phyloP scores from a whole-genome alignment of 1,284 basidiomycete species.

The Ceratobasidium sp. region DNA sequence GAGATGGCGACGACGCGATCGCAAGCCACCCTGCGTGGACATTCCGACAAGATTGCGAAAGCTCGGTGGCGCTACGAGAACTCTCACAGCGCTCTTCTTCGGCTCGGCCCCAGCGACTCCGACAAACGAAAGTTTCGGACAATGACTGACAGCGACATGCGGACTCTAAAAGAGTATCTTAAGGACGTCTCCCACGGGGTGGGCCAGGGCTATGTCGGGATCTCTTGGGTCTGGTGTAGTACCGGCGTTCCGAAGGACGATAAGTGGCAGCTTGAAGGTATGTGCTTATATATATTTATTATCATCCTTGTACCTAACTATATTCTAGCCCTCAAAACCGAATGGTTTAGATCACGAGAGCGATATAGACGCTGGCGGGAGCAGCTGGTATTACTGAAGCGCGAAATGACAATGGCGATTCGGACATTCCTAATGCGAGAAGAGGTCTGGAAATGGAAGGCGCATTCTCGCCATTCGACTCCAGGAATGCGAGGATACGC shows the following conservation, averaged over 20 bases:
- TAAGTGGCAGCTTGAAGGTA: conserved; percentile 24
- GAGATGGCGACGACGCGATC: conserved; percentile 14
- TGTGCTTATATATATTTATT: background rate
- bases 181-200: background rate
- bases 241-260: background rate
- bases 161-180: background rate
- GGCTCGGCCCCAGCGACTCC: background rate
- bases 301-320: background rate
- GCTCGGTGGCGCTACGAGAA: background rate
- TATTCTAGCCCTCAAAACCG: background rate
- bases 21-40: background rate
- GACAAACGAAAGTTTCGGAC: background rate
- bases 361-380: conserved; percentile 29
- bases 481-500: background rate
- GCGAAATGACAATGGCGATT: conserved; percentile 20
- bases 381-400: conserved; percentile 10
- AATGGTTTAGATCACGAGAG: conserved; percentile 28
- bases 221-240: conserved; percentile 26
- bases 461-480: background rate
- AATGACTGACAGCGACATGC: background rate
- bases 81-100: conserved; percentile 5
- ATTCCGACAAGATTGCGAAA: background rate
- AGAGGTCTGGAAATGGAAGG: conserved; percentile 10
- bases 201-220: background rate
- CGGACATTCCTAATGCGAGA: background rate